These are phyloP conservation scores for Turritis glabra DNA, from an alignment of 345 rosid genomes.

Conservation along the genomic window DNA sequence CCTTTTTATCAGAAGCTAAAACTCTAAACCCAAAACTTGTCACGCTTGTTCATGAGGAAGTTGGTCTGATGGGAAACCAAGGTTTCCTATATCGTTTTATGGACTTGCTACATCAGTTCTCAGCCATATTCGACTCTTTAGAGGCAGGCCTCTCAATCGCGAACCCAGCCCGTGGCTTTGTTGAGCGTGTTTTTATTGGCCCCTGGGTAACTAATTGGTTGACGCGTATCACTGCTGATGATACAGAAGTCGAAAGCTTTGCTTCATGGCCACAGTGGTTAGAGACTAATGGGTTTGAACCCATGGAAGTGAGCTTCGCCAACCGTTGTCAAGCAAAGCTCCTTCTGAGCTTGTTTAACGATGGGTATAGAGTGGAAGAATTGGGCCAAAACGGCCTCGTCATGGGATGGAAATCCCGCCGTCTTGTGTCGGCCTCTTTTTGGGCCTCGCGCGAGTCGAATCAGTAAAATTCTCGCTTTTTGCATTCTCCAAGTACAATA, in stretches of 20 bases:
- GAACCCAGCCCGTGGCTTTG: conserved; percentile 57
- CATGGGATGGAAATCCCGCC: conserved; percentile 81
- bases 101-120: conserved; percentile 84
- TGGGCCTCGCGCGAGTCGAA: conserved; percentile 57
- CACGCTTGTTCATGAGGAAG: conserved; percentile 72
- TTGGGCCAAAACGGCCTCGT: conserved; percentile 58
- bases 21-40: conserved; percentile 56
- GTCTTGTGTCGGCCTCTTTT: conserved; percentile 75
- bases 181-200: conserved; percentile 68
- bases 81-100: conserved; percentile 70
- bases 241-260: conserved; percentile 34
- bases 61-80: conserved; percentile 50
- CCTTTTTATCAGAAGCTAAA: conserved; percentile 62
- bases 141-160: conserved; percentile 80
- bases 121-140: conserved; percentile 78
- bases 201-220: conserved; percentile 65
- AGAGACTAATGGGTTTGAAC: conserved; percentile 47
- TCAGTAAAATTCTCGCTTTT: conserved; percentile 25
- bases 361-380: conserved; percentile 77
- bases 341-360: conserved; percentile 70
- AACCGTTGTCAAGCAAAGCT: conserved; percentile 88
- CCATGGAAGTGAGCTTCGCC: conserved; percentile 61
- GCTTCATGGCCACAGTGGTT: conserved; percentile 60
- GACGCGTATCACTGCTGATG: conserved; percentile 46
- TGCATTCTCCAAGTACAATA: neutral